These are phyloP conservation scores for Colletotrichum scovillei DNA, from an alignment of 2,329 filamentous ascomycete species.

Conservation along the genomic window DNA sequence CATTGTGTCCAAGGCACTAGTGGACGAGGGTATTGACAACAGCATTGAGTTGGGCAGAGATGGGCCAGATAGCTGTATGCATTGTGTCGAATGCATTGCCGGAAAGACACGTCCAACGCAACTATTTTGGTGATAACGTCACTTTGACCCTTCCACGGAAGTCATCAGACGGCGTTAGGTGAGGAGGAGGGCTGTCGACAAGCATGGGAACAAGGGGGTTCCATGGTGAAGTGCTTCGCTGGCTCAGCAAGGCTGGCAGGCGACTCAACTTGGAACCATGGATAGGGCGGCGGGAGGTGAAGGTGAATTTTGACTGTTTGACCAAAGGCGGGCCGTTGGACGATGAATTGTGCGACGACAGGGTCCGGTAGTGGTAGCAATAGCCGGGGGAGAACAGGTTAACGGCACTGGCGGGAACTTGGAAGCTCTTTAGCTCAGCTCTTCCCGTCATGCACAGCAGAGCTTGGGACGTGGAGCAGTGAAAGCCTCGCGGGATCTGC, in stretches of 20 bases:
- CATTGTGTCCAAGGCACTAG: background rate
- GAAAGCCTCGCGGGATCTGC: constrained; percentile 1
- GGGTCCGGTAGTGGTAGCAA: background rate
- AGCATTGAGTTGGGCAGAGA: constrained; percentile 24
- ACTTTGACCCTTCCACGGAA: background rate
- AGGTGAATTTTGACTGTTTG: background rate
- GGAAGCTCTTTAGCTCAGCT: constrained; percentile 3
- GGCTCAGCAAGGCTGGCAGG: constrained; percentile 26
- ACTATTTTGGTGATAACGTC: constrained; percentile 13
- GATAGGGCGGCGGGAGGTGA: constrained; percentile 4
- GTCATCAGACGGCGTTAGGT: constrained; percentile 11
- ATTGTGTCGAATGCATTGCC: background rate
- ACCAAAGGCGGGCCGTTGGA: constrained; percentile 17
- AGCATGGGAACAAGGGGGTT: constrained; percentile 11
- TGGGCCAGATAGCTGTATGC: background rate
- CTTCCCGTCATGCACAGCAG: constrained; percentile 22
- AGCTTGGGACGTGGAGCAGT: background rate
- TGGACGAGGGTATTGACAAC: background rate
- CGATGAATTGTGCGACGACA: background rate
- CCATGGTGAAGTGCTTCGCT: constrained; percentile 20
- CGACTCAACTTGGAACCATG: constrained; percentile 8
- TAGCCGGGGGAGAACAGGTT: background rate
- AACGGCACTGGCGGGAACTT: background rate
- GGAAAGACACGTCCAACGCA: constrained; percentile 1
- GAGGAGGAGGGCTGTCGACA: constrained; percentile 14